These are phyloP conservation scores for Paecilomyces fulvus DNA, from an alignment of 2,329 filamentous ascomycete species.

Conservation along the genomic window DNA sequence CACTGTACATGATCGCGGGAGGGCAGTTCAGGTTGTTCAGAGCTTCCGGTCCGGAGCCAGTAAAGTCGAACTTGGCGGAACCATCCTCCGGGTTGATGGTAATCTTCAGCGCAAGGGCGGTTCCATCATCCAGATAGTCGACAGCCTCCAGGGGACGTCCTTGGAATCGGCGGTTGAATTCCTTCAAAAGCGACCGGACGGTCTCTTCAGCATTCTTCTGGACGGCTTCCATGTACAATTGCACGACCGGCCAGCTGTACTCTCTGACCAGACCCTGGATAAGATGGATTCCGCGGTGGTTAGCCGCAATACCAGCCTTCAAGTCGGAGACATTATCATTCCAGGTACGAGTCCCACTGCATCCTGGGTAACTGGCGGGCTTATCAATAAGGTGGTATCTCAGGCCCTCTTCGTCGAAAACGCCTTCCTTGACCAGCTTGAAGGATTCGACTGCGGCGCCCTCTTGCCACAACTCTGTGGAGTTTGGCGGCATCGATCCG, in stretches of 20 bases:
- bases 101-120: conserved; percentile 65
- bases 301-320: conserved; percentile 78
- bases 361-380: conserved; percentile 66
- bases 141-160: conserved; percentile 63
- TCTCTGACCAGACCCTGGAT: conserved; percentile 68
- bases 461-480: conserved; percentile 40
- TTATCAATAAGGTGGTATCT: conserved; percentile 63
- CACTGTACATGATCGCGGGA: conserved; percentile 71
- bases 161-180: conserved; percentile 60
- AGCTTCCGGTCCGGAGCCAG: conserved; percentile 69
- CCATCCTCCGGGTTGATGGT: conserved; percentile 66
- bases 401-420: conserved; percentile 71
- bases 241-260: conserved; percentile 60
- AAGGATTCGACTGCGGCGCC: conserved; percentile 39
- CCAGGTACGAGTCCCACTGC: conserved; percentile 68
- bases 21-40: conserved; percentile 76
- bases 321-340: conserved; percentile 79
- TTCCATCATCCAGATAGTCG: conserved; percentile 84
- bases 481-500: conserved; percentile 66
- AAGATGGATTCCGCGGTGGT: conserved; percentile 74
- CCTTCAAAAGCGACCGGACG: conserved; percentile 64
- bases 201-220: conserved; percentile 71
- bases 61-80: conserved; percentile 70
- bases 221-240: conserved; percentile 77
- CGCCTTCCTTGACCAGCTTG: conserved; percentile 65